Conservation (phyloP, 2,329 filamentous ascomycete species). For the Lasiodiplodia theobromae region DNA sequence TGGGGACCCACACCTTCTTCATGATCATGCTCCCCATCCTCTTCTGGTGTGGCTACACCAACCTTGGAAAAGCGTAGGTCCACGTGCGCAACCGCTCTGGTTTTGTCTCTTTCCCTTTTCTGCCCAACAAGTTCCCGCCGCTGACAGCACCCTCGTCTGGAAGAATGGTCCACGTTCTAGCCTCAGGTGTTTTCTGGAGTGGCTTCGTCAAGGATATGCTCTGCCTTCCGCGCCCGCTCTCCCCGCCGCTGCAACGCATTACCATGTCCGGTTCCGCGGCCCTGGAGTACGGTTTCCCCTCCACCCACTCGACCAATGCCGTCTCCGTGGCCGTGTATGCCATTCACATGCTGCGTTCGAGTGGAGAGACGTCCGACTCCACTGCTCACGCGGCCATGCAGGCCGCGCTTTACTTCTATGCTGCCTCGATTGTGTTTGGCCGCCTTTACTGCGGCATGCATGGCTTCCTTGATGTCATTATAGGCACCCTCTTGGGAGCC, state of each 20-base stretch:
- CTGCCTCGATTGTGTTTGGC: slow-evolving; percentile 85
- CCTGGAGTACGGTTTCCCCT: slow-evolving; percentile 96
- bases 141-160: slow-evolving; percentile 6
- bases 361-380: slow-evolving; percentile 66
- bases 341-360: slow-evolving; percentile 72
- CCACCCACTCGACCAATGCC: slow-evolving; percentile 95
- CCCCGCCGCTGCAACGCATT: slow-evolving; percentile 89
- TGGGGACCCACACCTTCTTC: slow-evolving; percentile 98
- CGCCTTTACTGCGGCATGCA: slow-evolving; percentile 99
- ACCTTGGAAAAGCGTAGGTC: slow-evolving; percentile 83
- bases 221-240: slow-evolving; percentile 89
- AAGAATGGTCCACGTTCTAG: slow-evolving; percentile 64
- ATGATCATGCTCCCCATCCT: slow-evolving; percentile 94
- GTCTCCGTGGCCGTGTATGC: slow-evolving; percentile 91
- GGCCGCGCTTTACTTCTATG: slow-evolving; percentile 79
- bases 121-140: slow-evolving; percentile 5
- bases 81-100: slow-evolving; percentile 26
- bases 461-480: slow-evolving; percentile 87
- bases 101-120: slow-evolving; percentile 9
- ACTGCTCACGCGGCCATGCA: slow-evolving; percentile 70
- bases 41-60: slow-evolving; percentile 93
- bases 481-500: slow-evolving; percentile 80
- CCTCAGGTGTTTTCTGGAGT: slow-evolving; percentile 71
- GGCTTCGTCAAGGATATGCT: slow-evolving; percentile 95
- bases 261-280: slow-evolving; percentile 97